phyloP scores from a whole-genome alignment of 768 basidiomycete species.

The Lactarius sp. region DNA sequence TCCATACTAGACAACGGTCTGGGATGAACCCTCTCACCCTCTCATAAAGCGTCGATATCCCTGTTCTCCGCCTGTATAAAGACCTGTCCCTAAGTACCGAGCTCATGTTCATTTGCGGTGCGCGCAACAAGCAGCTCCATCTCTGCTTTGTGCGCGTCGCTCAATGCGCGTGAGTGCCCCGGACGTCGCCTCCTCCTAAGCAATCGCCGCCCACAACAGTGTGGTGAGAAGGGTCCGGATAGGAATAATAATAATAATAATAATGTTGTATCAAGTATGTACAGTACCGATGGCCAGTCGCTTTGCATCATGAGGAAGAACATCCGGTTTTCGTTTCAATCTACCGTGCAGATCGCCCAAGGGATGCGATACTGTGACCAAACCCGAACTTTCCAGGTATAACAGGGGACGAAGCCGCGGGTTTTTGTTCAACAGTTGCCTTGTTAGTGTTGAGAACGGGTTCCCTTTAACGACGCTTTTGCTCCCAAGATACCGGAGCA shows the following conservation, averaged over 20 bases:
- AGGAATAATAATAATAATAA: not conserved
- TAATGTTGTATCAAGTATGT: too few relatives aligned
- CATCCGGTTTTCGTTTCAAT: too few relatives aligned
- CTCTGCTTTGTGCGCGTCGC: slow-evolving; percentile 59
- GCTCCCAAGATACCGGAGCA: too few relatives aligned
- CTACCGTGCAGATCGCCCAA: too few relatives aligned
- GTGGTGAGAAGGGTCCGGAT: not conserved
- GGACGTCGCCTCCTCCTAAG: slow-evolving; percentile 55
- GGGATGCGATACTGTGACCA: too few relatives aligned
- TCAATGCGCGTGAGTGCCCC: slow-evolving; percentile 48
- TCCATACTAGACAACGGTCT: not conserved
- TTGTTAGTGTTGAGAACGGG: too few relatives aligned
- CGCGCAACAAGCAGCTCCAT: slow-evolving; percentile 57
- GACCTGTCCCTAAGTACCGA: not conserved
- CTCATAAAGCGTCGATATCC: not conserved
- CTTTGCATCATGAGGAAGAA: too few relatives aligned
- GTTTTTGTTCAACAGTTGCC: too few relatives aligned
- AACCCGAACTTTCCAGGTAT: too few relatives aligned
- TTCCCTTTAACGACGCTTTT: too few relatives aligned
- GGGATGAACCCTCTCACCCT: not conserved
- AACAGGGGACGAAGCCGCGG: too few relatives aligned
- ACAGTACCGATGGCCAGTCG: too few relatives aligned
- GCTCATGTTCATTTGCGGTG: slow-evolving; percentile 28
- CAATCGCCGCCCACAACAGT: not conserved
- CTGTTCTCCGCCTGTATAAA: not conserved